Percentiles rank a stretch among this genome's conserved stretches.
Evolutionary conservation across 768 basidiomycete species (phyloP).

Genomic region (Russula virescens): DNA sequence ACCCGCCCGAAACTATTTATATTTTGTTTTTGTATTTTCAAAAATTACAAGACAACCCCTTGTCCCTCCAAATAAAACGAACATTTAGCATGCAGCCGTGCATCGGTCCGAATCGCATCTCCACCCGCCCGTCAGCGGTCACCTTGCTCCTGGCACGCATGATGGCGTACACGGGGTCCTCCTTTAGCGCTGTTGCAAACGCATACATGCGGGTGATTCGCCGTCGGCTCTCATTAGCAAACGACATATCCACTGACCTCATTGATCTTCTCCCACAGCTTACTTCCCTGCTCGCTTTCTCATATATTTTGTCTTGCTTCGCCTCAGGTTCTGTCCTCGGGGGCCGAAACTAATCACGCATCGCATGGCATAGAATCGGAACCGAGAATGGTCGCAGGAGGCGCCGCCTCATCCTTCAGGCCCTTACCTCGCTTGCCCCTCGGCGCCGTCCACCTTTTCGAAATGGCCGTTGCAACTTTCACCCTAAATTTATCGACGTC

Average conservation of each 20-base stretch:
- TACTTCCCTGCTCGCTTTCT: neutral
- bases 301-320: neutral
- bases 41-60: neutral
- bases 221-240: neutral
- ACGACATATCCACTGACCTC: constrained; percentile 3
- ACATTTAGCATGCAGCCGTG: neutral
- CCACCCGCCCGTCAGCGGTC: neutral
- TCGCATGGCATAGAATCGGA: neutral
- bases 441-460: too few species aligned
- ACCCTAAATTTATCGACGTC: constrained; percentile 40
- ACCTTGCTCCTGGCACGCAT: neutral
- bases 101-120: neutral
- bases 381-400: neutral
- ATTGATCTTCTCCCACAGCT: neutral
- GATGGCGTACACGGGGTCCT: neutral
- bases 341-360: neutral
- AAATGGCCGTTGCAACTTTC: too few species aligned
- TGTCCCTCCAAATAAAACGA: neutral
- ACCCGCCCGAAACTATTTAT: neutral
- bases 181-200: too few species aligned
- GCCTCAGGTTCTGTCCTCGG: neutral
- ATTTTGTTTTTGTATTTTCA: neutral
- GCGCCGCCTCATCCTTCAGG: too few species aligned
- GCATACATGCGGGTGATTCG: neutral
- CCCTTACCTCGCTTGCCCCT: too few species aligned